phyloP scores from a whole-genome alignment of 1,284 basidiomycete genomes.

The Cutaneotrichosporon sp. region DNA sequence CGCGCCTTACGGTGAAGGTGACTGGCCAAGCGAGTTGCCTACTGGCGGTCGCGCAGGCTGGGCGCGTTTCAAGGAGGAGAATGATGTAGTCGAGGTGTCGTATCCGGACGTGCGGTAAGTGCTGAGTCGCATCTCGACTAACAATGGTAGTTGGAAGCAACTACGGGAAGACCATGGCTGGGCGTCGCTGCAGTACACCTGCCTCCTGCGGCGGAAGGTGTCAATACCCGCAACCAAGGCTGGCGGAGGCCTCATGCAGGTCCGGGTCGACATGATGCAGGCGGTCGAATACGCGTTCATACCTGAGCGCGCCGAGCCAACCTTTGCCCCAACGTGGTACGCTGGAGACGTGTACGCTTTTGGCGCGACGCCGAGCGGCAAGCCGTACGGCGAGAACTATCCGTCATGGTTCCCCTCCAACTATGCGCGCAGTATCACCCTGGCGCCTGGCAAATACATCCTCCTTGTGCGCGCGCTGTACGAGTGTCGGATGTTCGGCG shows the following conservation, averaged over 20 bases:
- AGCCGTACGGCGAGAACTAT: background rate
- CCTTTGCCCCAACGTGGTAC: constrained; percentile 28
- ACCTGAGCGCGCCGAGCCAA: constrained; percentile 4
- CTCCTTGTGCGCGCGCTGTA: constrained; percentile 38
- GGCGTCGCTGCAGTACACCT: constrained; percentile 40
- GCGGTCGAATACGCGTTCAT: constrained; percentile 42
- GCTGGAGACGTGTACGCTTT: constrained; percentile 43
- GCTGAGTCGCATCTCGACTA: background rate
- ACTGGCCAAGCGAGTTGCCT: constrained; percentile 35
- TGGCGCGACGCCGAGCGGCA: constrained; percentile 19
- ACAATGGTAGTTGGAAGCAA: constrained; percentile 33
- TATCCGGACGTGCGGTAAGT: constrained; percentile 26
- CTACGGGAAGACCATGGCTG: constrained; percentile 44
- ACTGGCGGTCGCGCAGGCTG: constrained; percentile 34
- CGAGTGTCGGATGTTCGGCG: constrained; percentile 45
- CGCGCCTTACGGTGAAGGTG: constrained; percentile 17
- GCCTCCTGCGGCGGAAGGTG: constrained; percentile 22
- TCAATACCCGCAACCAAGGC: background rate
- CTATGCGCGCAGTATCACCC: constrained; percentile 26
- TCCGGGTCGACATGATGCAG: constrained; percentile 37
- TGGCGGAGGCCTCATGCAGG: background rate
- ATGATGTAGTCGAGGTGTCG: constrained; percentile 29
- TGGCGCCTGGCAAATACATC: constrained; percentile 32
- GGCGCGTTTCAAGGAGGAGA: constrained; percentile 24
- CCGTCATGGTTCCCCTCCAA: constrained; percentile 14